These are phyloP conservation scores for Blastomyces gilchristii DNA, from an alignment of 2,329 filamentous ascomycete species.

Conservation along the genomic window DNA sequence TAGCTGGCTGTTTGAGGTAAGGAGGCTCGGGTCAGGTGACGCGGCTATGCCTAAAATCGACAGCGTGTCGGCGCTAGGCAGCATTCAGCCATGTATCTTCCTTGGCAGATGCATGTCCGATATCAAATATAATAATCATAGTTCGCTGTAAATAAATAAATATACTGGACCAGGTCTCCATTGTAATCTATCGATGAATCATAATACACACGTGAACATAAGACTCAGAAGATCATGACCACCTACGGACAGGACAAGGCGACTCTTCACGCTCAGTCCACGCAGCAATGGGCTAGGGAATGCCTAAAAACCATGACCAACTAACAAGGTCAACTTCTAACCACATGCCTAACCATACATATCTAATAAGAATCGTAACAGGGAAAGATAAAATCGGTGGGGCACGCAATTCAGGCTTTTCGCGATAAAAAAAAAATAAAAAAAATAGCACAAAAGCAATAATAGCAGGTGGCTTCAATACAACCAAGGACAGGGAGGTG, in stretches of 20 bases:
- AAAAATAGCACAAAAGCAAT: neutral
- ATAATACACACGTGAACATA: neutral
- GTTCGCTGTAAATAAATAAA: too few relatives aligned
- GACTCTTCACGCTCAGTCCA: neutral
- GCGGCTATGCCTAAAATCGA: neutral
- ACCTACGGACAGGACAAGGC: neutral
- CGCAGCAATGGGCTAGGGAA: neutral
- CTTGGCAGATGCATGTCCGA: neutral
- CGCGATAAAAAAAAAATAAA: neutral
- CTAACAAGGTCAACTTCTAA: neutral
- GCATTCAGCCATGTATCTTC: neutral
- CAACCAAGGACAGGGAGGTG: neutral
- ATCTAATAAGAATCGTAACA: conserved; percentile 1
- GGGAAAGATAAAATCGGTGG: neutral
- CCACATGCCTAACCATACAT: conserved; percentile 1
- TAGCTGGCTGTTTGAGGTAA: conserved; percentile 3
- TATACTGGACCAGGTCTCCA: neutral
- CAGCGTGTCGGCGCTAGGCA: neutral
- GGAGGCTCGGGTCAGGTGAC: neutral
- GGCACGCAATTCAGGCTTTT: neutral
- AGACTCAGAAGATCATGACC: neutral
- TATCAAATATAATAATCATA: too few relatives aligned
- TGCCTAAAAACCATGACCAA: neutral
- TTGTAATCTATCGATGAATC: neutral
- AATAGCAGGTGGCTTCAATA: neutral